Conservation (phyloP, 192 early-diverging fungal genomes). For the Coemansia sp. region DNA sequence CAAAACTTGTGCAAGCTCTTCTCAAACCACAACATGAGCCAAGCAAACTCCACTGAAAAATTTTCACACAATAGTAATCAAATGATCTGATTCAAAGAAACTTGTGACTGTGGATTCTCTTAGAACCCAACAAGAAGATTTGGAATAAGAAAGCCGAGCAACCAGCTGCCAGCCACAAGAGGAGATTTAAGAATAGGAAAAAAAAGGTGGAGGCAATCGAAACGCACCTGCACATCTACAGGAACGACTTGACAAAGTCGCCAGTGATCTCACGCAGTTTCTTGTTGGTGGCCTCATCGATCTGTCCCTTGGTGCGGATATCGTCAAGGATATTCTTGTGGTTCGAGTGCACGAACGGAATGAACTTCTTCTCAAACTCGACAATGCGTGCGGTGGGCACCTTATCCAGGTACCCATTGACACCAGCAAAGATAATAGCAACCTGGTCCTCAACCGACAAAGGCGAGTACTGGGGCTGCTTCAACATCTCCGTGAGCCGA, state of each 20-base stretch:
- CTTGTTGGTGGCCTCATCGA: slow-evolving; percentile 85
- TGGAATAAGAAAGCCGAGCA: background rate
- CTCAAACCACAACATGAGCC: background rate
- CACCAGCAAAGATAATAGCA: slow-evolving; percentile 97
- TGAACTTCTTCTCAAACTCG: slow-evolving; percentile 89
- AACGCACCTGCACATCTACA: slow-evolving; percentile 40
- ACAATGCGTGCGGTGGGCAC: slow-evolving; percentile 90
- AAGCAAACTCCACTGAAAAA: slow-evolving; percentile 4
- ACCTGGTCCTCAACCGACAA: slow-evolving; percentile 97
- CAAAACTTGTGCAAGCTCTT: background rate
- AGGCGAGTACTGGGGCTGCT: slow-evolving; percentile 99
- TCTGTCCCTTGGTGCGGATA: slow-evolving; percentile 87
- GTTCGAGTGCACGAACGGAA: slow-evolving; percentile 84
- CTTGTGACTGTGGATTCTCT: background rate
- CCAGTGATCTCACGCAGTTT: slow-evolving; percentile 88
- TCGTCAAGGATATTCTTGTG: slow-evolving; percentile 84
- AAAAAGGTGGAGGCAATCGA: slow-evolving; percentile 12
- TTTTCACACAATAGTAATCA: slow-evolving; percentile 10
- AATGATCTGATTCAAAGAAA: background rate
- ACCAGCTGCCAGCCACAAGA: background rate
- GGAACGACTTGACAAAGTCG: slow-evolving; percentile 79
- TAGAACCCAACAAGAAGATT: background rate
- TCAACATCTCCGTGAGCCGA: slow-evolving; percentile 97
- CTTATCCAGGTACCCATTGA: slow-evolving; percentile 99
- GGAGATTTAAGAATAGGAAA: slow-evolving; percentile 4